These are phyloP conservation scores for Batkoa obscura DNA, from an alignment of 371 early-diverging fungal species.

Conservation along the genomic window DNA sequence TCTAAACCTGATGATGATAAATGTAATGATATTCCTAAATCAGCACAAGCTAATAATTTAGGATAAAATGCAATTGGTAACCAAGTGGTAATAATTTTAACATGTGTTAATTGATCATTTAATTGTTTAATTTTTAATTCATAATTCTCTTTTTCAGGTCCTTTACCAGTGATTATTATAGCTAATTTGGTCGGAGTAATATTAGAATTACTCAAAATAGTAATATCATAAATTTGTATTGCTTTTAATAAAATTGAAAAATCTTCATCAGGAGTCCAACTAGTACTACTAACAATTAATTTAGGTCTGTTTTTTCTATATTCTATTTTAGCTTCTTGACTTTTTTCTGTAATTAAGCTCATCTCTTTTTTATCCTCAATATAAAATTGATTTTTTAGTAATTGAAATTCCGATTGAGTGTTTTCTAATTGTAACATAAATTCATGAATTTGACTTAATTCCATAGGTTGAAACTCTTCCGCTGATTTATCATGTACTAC, in stretches of 20 bases:
- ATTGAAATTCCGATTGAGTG: conserved; percentile 17
- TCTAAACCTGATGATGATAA: conserved; percentile 84
- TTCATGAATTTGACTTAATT: conserved; percentile 7
- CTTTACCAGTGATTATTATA: conserved; percentile 85
- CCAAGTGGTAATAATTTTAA: conserved; percentile 65
- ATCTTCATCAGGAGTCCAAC: conserved; percentile 94
- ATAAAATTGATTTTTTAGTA: conserved; percentile 13
- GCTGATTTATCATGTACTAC: conserved; percentile 2
- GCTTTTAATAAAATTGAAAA: conserved; percentile 63
- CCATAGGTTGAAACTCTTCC: neutral
- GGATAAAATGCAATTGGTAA: conserved; percentile 68
- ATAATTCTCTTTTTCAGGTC: conserved; percentile 55
- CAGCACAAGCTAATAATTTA: conserved; percentile 60
- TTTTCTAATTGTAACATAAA: conserved; percentile 17
- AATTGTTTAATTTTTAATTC: conserved; percentile 32
- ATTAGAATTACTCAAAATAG: conserved; percentile 20
- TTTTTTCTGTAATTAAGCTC: conserved; percentile 24
- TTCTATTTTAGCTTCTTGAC: conserved; percentile 10
- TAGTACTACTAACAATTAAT: conserved; percentile 74
- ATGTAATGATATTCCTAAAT: conserved; percentile 83
- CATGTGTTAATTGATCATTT: conserved; percentile 18
- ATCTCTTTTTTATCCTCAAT: conserved; percentile 14
- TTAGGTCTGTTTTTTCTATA: conserved; percentile 34
- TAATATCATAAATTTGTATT: conserved; percentile 36
- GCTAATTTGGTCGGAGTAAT: conserved; percentile 16